Evolutionary conservation across 164 flowering plant genomes (phyloP).

Genomic region (Nymphaea thermarum): DNA sequence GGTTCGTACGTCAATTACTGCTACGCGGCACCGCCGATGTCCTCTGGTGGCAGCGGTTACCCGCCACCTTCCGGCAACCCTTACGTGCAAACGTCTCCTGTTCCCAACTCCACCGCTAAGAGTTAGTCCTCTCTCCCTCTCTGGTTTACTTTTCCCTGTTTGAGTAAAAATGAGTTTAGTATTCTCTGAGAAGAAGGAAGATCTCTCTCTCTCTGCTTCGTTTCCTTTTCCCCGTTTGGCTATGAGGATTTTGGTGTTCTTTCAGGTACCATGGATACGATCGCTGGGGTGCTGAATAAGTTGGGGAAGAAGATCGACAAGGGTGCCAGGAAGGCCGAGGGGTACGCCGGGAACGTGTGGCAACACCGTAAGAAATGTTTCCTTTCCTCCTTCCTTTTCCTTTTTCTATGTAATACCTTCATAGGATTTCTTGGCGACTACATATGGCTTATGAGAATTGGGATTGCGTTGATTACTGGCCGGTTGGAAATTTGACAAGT

Average conservation of each 20-base stretch:
- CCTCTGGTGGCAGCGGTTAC: neutral
- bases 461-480: too few species aligned
- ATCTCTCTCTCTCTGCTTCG: neutral
- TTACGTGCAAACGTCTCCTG: conserved; percentile 9
- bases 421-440: too few species aligned
- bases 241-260: neutral
- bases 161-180: neutral
- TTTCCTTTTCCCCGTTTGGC: neutral
- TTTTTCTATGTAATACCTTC: too few species aligned
- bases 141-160: neutral
- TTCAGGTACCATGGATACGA: conserved; percentile 9
- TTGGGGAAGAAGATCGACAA: conserved; percentile 13
- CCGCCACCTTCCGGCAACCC: conserved; percentile 2
- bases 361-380: conserved; percentile 37
- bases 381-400: neutral
- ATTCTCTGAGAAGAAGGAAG: neutral
- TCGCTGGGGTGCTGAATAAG: conserved; percentile 2
- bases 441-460: too few species aligned
- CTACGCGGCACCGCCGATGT: neutral
- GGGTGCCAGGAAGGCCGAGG: conserved; percentile 32
- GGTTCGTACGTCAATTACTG: conserved; percentile 5
- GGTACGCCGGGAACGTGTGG: conserved; percentile 51
- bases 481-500: too few species aligned
- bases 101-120: conserved; percentile 7
- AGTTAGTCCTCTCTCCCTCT: conserved; percentile 2